Base-by-base conservation (phyloP, 1,284 basidiomycete species). In the Ceratobasidium sp. region DNA sequence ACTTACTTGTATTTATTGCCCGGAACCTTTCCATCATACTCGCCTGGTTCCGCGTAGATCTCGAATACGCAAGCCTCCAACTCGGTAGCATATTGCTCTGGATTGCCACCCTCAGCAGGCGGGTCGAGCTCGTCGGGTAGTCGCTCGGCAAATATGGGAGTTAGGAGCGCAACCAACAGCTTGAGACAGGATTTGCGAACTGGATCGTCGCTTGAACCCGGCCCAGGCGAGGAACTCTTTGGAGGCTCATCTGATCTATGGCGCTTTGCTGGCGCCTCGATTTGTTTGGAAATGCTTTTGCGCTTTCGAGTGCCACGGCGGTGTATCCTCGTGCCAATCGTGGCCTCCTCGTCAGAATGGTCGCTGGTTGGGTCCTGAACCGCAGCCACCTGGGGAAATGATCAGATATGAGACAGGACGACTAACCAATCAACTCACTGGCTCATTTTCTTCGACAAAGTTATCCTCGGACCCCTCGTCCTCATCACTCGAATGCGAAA, bases 1-100 rank as follows among this genome's bases (percentile, higher is more conserved):
- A 84, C 91, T 75, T 79, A 92, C 92, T 93, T 94, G 83, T 94
- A 94, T 78, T 92, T 93, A 57, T 84, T 83, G 32, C 86, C 91
- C 73, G 91, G 92, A 76, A 85, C 82, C 59, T 84, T 86, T 76
- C 86, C 86, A 58, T 91, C 91, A 76, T 84, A 81, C 81, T 91
- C 93, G 82, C 95, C 94, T 41, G 86, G 87, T 79, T 94, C 92
- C 74, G 87, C 83, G 78, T 92, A 92, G 59, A 86, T 85, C 61
- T 91, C 89, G 79, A 87, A 93, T 52, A 93, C 80, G 78, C 86
- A 89, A 76, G 85, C 83, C 81, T 94, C 92, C 74, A 94, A 85
- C 70, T 90, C 87, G 63, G 82, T 80, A 74, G 90, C 86, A 81
- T 90, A 94, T 54, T 81, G 80, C 75, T 41, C 79, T 80, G 63